Evolutionary conservation across 2,329 filamentous ascomycete species (phyloP).

Genomic region (Apiospora malaysiana): DNA sequence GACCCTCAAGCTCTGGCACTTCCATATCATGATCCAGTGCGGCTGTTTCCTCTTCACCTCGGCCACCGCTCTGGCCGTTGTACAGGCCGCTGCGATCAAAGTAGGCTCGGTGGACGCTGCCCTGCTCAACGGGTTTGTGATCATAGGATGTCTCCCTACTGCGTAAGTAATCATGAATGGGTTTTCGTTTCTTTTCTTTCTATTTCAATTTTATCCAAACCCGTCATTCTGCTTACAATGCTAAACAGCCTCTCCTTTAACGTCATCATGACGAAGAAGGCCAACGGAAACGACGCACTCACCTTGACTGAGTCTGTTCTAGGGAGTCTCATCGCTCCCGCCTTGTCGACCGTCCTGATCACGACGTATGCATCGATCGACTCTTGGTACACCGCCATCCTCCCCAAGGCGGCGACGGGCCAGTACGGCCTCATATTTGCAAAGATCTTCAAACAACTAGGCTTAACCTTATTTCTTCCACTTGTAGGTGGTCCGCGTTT

Average conservation of each 20-base stretch:
- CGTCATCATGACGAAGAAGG: constrained; percentile 7
- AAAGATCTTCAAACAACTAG: not conserved
- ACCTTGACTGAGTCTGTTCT: constrained; percentile 13
- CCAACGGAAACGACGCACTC: constrained; percentile 1
- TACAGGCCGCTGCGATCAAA: not conserved
- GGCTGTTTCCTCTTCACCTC: not conserved
- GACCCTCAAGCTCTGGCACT: not conserved
- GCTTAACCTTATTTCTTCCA: not conserved
- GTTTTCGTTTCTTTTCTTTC: too few species aligned
- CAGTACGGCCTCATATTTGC: not conserved
- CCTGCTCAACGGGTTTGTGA: not conserved
- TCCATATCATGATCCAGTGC: constrained; percentile 7
- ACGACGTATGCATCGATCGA: not conserved
- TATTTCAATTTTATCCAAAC: not conserved
- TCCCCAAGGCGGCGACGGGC: not conserved
- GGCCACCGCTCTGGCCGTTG: not conserved
- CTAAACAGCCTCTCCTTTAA: not conserved
- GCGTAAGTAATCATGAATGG: not conserved
- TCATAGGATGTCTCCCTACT: not conserved
- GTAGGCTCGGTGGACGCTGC: not conserved
- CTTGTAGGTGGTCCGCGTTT: not conserved
- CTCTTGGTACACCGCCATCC: constrained; percentile 7
- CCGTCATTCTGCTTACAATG: not conserved
- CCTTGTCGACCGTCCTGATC: constrained; percentile 9
- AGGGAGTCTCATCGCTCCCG: not conserved